A percentile compares a stretch with the other conserved stretches of the same genome.
These are phyloP conservation scores for Leccinum sublutescens DNA, from an alignment of 768 basidiomycete genomes.

Conservation along the genomic window DNA sequence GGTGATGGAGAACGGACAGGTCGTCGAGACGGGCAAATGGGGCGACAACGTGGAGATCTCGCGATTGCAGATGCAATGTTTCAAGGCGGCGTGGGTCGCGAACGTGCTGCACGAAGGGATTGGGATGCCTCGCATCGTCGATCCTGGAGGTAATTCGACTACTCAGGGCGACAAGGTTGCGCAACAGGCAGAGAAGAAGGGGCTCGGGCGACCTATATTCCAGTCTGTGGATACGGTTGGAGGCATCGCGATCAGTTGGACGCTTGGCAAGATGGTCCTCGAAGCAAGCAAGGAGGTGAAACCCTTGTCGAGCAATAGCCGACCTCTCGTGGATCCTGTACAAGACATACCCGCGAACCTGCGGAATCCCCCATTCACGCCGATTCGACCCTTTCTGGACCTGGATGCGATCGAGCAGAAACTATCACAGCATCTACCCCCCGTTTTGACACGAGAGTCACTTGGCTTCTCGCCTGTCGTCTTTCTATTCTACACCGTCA, in stretches of 20 bases:
- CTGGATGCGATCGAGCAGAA: conserved; percentile 61
- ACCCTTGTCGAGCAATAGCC: conserved; percentile 41
- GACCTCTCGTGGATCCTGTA: conserved; percentile 71
- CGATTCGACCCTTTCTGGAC: conserved; percentile 61
- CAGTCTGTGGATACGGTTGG: conserved; percentile 91
- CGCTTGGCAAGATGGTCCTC: conserved; percentile 97
- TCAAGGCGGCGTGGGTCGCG: conserved; percentile 98
- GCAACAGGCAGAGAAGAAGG: conserved; percentile 76
- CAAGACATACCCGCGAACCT: conserved; percentile 57
- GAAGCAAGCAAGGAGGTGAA: conserved; percentile 91
- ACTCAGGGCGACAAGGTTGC: conserved; percentile 69
- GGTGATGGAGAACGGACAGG: conserved; percentile 54
- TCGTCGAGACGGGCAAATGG: conserved; percentile 70
- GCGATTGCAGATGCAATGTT: conserved; percentile 95
- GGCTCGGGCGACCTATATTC: conserved; percentile 79
- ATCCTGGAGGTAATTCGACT: conserved; percentile 76
- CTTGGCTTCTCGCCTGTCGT: conserved; percentile 72
- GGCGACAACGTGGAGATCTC: conserved; percentile 74
- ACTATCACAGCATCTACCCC: conserved; percentile 65
- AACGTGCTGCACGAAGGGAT: conserved; percentile 97
- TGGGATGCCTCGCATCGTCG: conserved; percentile 88
- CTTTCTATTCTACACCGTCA: conserved; percentile 53
- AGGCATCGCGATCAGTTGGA: conserved; percentile 96
- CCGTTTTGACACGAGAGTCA: conserved; percentile 57
- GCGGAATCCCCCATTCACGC: conserved; percentile 50